These are phyloP conservation scores for Colletotrichum karsti DNA, from an alignment of 2,329 filamentous ascomycete species.

Conservation along the genomic window DNA sequence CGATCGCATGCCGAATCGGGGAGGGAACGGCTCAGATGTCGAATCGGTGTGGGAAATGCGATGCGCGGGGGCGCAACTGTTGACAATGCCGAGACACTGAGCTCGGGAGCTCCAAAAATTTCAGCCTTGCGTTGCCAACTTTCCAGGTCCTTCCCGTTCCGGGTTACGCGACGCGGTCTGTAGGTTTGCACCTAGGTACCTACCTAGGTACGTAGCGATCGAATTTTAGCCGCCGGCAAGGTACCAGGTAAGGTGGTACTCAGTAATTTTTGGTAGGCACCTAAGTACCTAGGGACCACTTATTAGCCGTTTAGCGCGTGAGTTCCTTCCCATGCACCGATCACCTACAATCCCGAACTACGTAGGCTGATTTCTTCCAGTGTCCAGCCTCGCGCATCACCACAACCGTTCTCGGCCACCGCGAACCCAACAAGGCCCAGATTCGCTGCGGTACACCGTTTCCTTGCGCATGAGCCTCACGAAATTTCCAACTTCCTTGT, in stretches of 20 bases:
- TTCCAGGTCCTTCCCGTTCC: not conserved
- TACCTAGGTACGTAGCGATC: too few relatives aligned
- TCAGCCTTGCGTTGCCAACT: conserved; percentile 41
- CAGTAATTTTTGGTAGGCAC: too few relatives aligned
- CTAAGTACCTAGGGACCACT: too few relatives aligned
- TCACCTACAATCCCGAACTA: too few relatives aligned
- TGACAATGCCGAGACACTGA: conserved; percentile 16
- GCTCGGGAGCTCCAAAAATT: conserved; percentile 35
- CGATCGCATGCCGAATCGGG: conserved; percentile 6
- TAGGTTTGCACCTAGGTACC: too few relatives aligned
- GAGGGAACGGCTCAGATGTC: not conserved
- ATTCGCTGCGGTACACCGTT: not conserved
- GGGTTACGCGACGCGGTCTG: conserved; percentile 22
- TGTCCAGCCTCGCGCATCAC: not conserved
- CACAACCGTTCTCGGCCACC: not conserved
- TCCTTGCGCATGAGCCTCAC: not conserved
- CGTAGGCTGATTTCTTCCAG: conserved; percentile 5
- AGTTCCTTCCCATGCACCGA: too few relatives aligned
- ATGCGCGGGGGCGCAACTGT: conserved; percentile 27
- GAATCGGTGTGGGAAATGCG: conserved; percentile 36
- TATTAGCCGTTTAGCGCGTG: too few relatives aligned
- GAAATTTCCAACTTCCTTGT: not conserved
- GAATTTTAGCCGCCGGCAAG: not conserved
- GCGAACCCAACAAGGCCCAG: not conserved
- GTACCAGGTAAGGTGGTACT: too few relatives aligned